Conservation (phyloP, 345 rosid species). For the Salix caprea region DNA sequence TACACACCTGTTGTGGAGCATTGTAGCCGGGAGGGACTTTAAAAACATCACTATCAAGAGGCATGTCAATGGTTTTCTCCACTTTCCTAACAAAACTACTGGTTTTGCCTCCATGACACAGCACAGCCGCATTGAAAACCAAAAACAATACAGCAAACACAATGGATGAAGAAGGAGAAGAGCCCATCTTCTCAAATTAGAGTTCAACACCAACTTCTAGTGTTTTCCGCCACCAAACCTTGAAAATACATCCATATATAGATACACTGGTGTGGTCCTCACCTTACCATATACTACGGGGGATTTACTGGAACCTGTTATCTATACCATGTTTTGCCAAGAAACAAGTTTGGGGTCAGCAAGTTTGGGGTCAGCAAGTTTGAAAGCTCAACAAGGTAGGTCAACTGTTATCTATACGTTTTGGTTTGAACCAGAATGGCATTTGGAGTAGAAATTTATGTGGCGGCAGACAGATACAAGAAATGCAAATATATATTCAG, state of each 20-base stretch:
- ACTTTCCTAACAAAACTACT: slow-evolving; percentile 53
- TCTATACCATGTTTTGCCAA: background rate
- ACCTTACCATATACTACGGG: background rate
- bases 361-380: background rate
- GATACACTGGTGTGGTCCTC: background rate
- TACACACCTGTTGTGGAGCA: slow-evolving; percentile 84
- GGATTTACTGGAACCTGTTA: background rate
- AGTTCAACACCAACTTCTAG: background rate
- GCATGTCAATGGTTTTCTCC: slow-evolving; percentile 60
- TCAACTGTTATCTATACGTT: no score
- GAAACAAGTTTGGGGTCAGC: background rate
- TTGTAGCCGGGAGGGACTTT: slow-evolving; percentile 61
- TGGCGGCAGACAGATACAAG: background rate
- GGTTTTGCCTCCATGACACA: slow-evolving; percentile 68
- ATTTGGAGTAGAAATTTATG: background rate
- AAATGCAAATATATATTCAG: background rate
- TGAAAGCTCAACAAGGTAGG: background rate
- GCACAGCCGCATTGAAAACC: slow-evolving; percentile 32
- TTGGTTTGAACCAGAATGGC: no score
- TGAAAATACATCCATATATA: background rate
- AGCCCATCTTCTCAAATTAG: background rate
- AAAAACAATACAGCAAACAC: slow-evolving; percentile 30
- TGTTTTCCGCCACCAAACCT: background rate
- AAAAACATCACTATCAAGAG: slow-evolving; percentile 72
- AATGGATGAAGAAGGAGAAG: slow-evolving; percentile 9